A percentile compares a stretch with the other conserved stretches of the same genome.
Evolutionary conservation across 257 asterid genomes (phyloP).

Genomic region (Solanum commersonii): DNA sequence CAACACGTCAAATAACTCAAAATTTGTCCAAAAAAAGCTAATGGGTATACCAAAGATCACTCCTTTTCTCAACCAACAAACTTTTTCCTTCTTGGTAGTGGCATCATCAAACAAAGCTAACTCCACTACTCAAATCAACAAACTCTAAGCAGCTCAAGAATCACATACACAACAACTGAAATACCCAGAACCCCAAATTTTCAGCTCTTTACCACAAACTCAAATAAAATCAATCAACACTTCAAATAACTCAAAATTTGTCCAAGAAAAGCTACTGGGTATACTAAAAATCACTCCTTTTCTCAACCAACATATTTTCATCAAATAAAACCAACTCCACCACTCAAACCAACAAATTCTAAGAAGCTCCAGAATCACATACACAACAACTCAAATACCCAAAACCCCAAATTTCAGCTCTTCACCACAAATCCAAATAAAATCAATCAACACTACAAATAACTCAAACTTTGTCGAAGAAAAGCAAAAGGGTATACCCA

Average conservation of each 20-base stretch:
- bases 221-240: not conserved
- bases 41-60: not conserved
- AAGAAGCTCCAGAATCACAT: not conserved
- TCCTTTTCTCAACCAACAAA: not conserved
- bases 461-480: not conserved
- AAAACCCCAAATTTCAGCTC: not conserved
- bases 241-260: not conserved
- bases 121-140: not conserved
- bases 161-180: not conserved
- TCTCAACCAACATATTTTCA: conserved; percentile 36
- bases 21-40: not conserved
- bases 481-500: not conserved
- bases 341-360: not conserved
- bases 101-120: conserved; percentile 38
- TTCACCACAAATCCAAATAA: not conserved
- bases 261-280: not conserved
- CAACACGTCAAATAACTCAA: not conserved
- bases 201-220: not conserved
- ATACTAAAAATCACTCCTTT: not conserved
- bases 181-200: not conserved
- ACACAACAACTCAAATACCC: not conserved
- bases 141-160: not conserved
- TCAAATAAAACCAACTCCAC: conserved; percentile 12
- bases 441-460: not conserved
- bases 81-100: conserved; percentile 86